Evolutionary conservation across 495 filamentous ascomycete species (phyloP), one percentile per base, ranked within the genome.

Genomic region (Aspergillus homomorphus): DNA sequence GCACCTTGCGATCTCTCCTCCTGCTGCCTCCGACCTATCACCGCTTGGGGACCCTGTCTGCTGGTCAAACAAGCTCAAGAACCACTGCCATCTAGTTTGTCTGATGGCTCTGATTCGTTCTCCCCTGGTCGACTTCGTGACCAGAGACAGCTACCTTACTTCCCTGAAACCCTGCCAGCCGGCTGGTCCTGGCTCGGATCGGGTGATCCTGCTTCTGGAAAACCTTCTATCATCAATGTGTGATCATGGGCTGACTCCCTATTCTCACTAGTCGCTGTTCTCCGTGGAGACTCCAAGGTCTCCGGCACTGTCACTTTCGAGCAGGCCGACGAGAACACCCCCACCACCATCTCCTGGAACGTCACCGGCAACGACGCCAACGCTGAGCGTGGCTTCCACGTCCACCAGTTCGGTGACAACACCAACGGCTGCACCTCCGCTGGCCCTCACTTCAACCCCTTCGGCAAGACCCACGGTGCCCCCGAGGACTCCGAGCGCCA

Each of bases 361-460:
- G 93, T 98, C 78, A 84, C 83, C 62, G 92, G 92, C 81, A 77
- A 96, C 78, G 92, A 97, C 70, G 69, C 92, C 78, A 97, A 95
- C 67, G 93, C 94, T 68, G 84, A 93, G 87, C 91, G 95, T 80
- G 94, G 88, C 76, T 88, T 96, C 82, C 95, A 98, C 82, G 87
- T 98, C 69, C 94, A 98, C 81, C 89, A 94, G 78, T 98, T 96
- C 70, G 94, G 95, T 75, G 94, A 97, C 85, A 98, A 97, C 84
- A 97, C 95, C 82, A 98, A 98, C 78, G 94, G 95, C 74, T 98
- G 94, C 87, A 98, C 94, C 57, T 92, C 88, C 58, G 94, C 94
- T 53, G 94, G 94, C 45, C 92, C 94, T 66, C 94, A 98, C 78
- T 98, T 97, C 88, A 98, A 98, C 86, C 95, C 95, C 64, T 84